phyloP scores from a whole-genome alignment of 2,329 filamentous ascomycete species.

The Thelonectria blattea region DNA sequence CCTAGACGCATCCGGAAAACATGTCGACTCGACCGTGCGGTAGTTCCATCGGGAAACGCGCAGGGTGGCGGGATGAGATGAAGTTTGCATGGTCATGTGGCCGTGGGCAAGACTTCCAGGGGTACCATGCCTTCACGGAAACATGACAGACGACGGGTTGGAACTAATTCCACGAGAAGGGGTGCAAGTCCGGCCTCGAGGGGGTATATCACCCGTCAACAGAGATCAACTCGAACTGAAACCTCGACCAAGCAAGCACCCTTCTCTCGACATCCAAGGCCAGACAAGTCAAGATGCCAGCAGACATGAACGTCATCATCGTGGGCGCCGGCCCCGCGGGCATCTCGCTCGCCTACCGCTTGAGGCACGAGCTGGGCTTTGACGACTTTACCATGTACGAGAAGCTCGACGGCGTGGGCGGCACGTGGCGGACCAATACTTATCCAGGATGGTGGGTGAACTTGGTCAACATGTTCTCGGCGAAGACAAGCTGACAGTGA shows the following conservation, averaged over 20 bases:
- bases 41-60: conserved; percentile 4
- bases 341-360: conserved; percentile 30
- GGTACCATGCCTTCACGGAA: not conserved
- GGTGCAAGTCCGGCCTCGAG: not conserved
- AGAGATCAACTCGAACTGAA: not conserved
- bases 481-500: not conserved
- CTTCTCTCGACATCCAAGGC: too few species aligned
- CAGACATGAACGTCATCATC: conserved; percentile 28
- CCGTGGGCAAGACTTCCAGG: not conserved
- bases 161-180: conserved; percentile 9
- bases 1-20: not conserved
- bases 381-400: conserved; percentile 33
- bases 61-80: not conserved
- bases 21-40: not conserved
- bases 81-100: not conserved
- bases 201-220: conserved; percentile 9
- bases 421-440: conserved; percentile 30
- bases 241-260: too few species aligned
- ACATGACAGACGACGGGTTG: not conserved
- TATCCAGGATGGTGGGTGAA: conserved; percentile 28
- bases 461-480: not conserved
- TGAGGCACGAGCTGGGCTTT: conserved; percentile 30
- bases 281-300: conserved; percentile 19
- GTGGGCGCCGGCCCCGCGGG: conserved; percentile 33
- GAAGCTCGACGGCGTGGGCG: conserved; percentile 30